Percentiles rank a stretch among this genome's conserved stretches.
phyloP scores from a whole-genome alignment of 331 rosid species.

The Malus hybrid region DNA sequence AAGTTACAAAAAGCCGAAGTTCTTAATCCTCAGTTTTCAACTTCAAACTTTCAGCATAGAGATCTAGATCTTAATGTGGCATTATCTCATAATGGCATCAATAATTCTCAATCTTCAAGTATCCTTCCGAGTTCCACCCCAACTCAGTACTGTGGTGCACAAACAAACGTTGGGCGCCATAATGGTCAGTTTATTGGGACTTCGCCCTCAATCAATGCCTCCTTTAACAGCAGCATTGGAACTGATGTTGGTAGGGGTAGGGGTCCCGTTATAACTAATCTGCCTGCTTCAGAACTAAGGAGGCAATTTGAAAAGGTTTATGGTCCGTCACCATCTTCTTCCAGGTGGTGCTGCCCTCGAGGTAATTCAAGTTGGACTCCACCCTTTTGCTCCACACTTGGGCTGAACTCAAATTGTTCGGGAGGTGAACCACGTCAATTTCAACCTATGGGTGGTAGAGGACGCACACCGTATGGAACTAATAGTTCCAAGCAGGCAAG shows the following conservation, averaged over 20 bases:
- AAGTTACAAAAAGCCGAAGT: slow-evolving; percentile 2
- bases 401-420: not conserved
- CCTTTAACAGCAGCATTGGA: not conserved
- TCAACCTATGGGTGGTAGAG: not conserved
- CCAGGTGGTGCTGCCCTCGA: not conserved
- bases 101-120: not conserved
- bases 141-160: not conserved
- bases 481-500: not conserved
- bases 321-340: not conserved
- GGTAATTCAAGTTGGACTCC: not conserved
- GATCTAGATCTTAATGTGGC: not conserved
- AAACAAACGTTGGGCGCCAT: not conserved
- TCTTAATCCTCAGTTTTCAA: not conserved
- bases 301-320: not conserved
- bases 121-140: not conserved
- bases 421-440: not conserved
- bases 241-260: not conserved
- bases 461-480: not conserved
- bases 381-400: not conserved
- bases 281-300: not conserved
- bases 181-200: not conserved
- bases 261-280: not conserved
- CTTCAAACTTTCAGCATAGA: not conserved
- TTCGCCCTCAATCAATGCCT: not conserved
- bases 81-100: not conserved